Percentiles rank a stretch among this genome's conserved stretches.
phyloP scores from a whole-genome alignment of 441 rosid genomes.

The Syzygium malaccense region DNA sequence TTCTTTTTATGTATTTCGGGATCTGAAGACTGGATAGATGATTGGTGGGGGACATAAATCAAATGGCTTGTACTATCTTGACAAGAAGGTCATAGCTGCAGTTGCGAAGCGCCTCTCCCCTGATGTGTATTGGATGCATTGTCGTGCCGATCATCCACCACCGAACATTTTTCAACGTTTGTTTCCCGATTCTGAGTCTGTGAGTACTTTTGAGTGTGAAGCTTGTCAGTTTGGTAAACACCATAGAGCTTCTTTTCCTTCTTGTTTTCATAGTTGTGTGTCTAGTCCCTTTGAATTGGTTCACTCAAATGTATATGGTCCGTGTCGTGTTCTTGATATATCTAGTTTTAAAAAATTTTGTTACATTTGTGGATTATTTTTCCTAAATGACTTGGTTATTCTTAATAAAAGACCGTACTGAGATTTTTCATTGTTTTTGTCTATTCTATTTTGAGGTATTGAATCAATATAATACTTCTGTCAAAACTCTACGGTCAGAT shows the following conservation, averaged over 20 bases:
- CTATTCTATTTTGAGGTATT: neutral
- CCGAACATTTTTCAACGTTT: neutral
- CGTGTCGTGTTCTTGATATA: rapidly evolving
- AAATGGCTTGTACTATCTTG: neutral
- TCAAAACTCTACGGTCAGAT: rapidly evolving
- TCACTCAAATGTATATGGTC: neutral
- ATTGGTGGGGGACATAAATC: neutral
- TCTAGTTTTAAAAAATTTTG: neutral
- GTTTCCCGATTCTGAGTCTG: neutral
- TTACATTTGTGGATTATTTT: neutral
- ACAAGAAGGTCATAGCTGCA: neutral
- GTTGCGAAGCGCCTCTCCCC: neutral
- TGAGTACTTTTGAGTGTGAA: neutral
- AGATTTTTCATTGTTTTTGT: neutral
- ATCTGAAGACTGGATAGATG: neutral
- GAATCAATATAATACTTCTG: neutral
- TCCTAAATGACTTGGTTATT: neutral
- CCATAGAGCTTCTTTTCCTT: neutral
- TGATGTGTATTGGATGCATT: neutral
- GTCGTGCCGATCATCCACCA: neutral
- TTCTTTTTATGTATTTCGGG: neutral
- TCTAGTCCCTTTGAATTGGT: neutral
- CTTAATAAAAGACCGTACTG: neutral
- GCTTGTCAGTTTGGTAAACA: neutral
- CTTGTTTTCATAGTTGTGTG: rapidly evolving